Evolutionary conservation across 176 grass and related monocot species (phyloP).

Genomic region (Avena insularis): DNA sequence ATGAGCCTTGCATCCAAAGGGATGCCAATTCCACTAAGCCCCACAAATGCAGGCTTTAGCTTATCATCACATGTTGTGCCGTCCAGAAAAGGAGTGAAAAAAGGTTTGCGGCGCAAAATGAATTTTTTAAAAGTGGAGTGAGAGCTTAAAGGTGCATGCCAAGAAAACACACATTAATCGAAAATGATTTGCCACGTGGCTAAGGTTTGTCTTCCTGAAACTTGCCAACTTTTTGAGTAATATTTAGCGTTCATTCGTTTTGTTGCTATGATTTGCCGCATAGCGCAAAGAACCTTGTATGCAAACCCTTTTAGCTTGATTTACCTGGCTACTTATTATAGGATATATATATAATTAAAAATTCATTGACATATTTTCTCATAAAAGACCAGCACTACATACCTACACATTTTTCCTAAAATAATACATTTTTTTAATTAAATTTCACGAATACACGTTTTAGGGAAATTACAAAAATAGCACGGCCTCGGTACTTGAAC

Average conservation of each 20-base stretch:
- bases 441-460: too few relatives aligned
- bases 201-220: not conserved
- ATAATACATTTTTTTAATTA: too few relatives aligned
- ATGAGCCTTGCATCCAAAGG: constrained; percentile 70
- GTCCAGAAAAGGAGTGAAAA: constrained; percentile 40
- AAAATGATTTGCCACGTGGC: not conserved
- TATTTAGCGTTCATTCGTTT: not conserved
- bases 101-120: constrained; percentile 48
- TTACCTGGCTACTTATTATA: not conserved
- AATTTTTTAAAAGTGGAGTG: not conserved
- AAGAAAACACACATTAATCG: constrained; percentile 1
- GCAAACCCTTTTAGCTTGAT: not conserved
- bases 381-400: not conserved
- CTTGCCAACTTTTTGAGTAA: not conserved
- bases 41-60: constrained; percentile 61
- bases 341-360: not conserved
- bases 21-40: constrained; percentile 57
- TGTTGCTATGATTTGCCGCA: not conserved
- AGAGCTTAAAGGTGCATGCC: constrained; percentile 10
- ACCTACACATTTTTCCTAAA: not conserved
- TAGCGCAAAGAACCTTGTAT: not conserved
- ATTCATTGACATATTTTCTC: not conserved
- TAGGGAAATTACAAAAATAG: too few relatives aligned
- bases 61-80: constrained; percentile 54
- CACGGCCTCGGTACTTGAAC: too few relatives aligned